Evolutionary conservation across 352 stramenopile genomes (phyloP), one percentile per base, ranked within the genome.

Genomic region (Pythium sp.): DNA sequence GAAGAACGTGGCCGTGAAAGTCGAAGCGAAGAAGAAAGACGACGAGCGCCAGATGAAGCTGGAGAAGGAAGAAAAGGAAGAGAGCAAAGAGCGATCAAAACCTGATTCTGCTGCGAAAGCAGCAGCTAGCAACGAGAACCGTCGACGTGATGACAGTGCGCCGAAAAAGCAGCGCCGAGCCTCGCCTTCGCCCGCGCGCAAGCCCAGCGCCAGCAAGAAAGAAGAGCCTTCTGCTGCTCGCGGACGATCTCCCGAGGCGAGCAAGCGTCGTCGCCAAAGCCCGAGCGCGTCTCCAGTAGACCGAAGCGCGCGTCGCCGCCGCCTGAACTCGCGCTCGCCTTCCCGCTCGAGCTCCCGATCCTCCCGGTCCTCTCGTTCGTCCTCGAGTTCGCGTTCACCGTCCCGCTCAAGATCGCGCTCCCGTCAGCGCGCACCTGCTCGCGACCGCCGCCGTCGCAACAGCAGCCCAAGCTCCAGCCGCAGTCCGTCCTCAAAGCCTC

Each of bases 371-470:
- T 46, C 34, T 69, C 69, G 41, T 28, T 70, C 72, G 59, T 68
- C 65, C 32, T 89, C 79, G 0, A 69, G 73, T 26, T 87, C 78
- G 43, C 68, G 71, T 3, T 74, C 76, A 6, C 38, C 67, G 38
- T 81, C 72, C 2, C 73, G 60, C 51, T 74, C 68, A 2, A 22
- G 53, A 0, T 74, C 73, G 64, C 71, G 70, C 9, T 78, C 71
- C 18, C 70, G 57, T 15, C 71, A 67, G 24, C 63, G 72, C 26
- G 71, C 73, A 28, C 67, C 28, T 71, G 57, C 14, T 69, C 61
- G 56, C 7, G 54, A 18, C 12, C 65, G 58, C 64, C 73, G 61
- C 57, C 75, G 58, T 58, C 73, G 60, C 58, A 67, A 20, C 58
- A 73, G 59, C 63, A 78, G 67, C 56, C 54, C 55, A 2, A 79